These are phyloP conservation scores for Chrysoporthe austroafricana DNA, from an alignment of 2,329 filamentous ascomycete species.

Conservation along the genomic window DNA sequence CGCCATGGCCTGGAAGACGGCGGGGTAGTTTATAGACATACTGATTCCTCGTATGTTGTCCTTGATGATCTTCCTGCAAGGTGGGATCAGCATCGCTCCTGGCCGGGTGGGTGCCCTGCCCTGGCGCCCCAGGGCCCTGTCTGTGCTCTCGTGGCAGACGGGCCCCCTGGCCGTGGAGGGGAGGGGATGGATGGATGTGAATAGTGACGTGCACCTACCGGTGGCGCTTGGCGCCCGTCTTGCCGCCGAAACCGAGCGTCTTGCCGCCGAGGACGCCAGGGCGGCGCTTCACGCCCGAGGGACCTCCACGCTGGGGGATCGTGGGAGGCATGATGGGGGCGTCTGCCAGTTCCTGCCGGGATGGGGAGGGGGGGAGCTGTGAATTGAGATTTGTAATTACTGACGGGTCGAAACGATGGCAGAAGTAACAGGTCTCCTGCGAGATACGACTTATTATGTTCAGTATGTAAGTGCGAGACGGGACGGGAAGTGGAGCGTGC, in stretches of 20 bases:
- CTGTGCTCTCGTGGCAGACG: too few relatives aligned
- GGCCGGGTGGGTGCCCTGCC: too few relatives aligned
- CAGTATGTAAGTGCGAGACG: not conserved
- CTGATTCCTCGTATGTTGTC: conserved; percentile 57
- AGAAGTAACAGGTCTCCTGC: not conserved
- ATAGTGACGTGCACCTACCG: conserved; percentile 31
- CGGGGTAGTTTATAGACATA: conserved; percentile 37
- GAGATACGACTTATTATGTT: too few relatives aligned
- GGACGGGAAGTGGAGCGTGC: not conserved
- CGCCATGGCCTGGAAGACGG: not conserved
- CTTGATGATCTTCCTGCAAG: conserved; percentile 50
- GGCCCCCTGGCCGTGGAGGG: too few relatives aligned
- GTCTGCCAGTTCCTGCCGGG: not conserved
- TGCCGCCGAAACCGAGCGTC: conserved; percentile 30
- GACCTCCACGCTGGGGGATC: conserved; percentile 38
- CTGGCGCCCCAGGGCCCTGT: not conserved
- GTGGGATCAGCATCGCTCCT: not conserved
- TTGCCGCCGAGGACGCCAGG: conserved; percentile 30
- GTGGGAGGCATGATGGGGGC: conserved; percentile 35
- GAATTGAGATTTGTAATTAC: not conserved
- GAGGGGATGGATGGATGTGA: not conserved
- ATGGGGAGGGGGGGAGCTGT: not conserved
- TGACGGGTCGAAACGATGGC: not conserved
- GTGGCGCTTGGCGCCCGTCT: conserved; percentile 33
- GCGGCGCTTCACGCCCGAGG: conserved; percentile 31